Base-by-base conservation (phyloP, 495 filamentous ascomycete species). In the Penicillium fimorum region DNA sequence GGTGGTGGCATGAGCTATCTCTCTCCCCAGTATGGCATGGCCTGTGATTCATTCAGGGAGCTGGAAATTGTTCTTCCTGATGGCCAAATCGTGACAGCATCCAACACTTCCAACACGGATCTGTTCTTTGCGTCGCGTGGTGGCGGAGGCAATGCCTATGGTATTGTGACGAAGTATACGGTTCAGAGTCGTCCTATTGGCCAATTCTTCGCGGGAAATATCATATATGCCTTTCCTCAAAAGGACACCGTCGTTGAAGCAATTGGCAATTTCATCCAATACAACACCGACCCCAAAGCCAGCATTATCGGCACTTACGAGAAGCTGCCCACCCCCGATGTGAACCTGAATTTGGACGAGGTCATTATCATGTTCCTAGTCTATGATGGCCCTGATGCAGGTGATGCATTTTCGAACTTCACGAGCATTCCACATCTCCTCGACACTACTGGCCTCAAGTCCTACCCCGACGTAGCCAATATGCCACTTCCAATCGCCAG, bases 81-180 rank as follows among this genome's bases (percentile, higher is more conserved):
- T 33, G 83, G 82, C 7, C 42, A 66, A 20, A 74, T 77, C 15
- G 68, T 76, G 2, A 82, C 73, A 0, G 80, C 80, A 3, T 78
- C 76, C 22, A 58, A 75, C 7, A 62, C 69, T 4, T 66, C 71
- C 40, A 79, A 86, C 57, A 50, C 77, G 0, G 84, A 87, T 49
- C 76, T 86, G 12, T 87, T 84, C 72, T 86, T 78, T 22, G 76
- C 75, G 4, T 69, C 83, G 29, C 74, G 82, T 12, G 83, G 83
- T 10, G 73, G 73, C 10, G 80, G 81, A 18, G 68, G 70, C 7
- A 76, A 79, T 45, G 79, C 74, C 33, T 82, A 81, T 53, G 79
- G 73, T 20, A 67, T 81, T 27, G 76, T 81, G 5, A 69, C 66
- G 1, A 69, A 69, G 47, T 69, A 69, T 30, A 69, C 66, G 11